Evolutionary conservation across 805 yeast genomes (phyloP).

Genomic region (Yarrowia porcina): DNA sequence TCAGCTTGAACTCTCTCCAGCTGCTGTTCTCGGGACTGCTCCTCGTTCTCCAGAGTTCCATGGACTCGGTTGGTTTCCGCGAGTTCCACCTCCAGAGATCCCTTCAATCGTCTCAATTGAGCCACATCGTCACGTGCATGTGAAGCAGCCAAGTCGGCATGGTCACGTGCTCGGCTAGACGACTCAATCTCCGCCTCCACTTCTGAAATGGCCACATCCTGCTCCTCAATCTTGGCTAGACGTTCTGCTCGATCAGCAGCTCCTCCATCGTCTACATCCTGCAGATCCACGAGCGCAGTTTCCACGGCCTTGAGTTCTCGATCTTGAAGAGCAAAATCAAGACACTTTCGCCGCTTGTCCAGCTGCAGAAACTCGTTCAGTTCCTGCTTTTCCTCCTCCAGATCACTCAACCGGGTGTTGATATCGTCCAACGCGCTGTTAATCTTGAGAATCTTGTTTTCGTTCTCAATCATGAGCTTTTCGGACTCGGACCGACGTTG

Average conservation of each 20-base stretch:
- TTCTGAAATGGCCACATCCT: conserved; percentile 34
- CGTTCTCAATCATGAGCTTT: conserved; percentile 74
- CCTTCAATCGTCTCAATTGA: background rate
- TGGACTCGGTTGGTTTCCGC: background rate
- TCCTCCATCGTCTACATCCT: conserved; percentile 42
- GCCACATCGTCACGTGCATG: conserved; percentile 5
- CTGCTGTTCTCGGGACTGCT: conserved; percentile 40
- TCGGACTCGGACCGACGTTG: conserved; percentile 70
- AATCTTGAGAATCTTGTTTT: conserved; percentile 64
- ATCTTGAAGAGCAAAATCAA: conserved; percentile 72
- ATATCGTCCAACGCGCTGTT: conserved; percentile 69
- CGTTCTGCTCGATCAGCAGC: conserved; percentile 43
- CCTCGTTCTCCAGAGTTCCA: background rate
- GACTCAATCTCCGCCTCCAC: conserved; percentile 27
- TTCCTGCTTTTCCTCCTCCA: conserved; percentile 76
- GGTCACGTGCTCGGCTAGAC: conserved; percentile 29
- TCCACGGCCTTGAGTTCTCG: conserved; percentile 67
- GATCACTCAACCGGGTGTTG: conserved; percentile 67
- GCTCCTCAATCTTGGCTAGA: conserved; percentile 38
- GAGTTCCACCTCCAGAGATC: background rate
- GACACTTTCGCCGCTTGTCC: conserved; percentile 64
- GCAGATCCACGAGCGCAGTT: conserved; percentile 58
- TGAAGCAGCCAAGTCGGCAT: conserved; percentile 1
- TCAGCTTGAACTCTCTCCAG: conserved; percentile 31
- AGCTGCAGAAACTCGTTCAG: conserved; percentile 63